Evolutionary conservation across 345 rosid genomes (phyloP), one percentile per base, ranked within the genome.

Genomic region (Mallotus nudiflorus): DNA sequence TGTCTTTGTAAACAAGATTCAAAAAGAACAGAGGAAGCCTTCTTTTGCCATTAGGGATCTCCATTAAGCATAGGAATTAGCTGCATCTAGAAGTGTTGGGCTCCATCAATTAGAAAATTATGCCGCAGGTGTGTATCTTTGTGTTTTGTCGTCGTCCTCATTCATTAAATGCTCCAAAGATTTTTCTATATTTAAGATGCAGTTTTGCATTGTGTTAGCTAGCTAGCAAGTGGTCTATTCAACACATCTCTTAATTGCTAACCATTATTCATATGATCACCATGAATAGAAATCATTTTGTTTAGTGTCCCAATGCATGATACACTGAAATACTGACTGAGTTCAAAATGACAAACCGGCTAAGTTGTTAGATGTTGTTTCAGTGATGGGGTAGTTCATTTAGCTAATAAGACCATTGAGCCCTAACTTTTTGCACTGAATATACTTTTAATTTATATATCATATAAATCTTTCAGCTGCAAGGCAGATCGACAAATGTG

Each of bases 1-100:
- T 48, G 45, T 59, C 65, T 42, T 52, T 64, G 67, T 65, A 29
- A 50, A 57, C 39, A 72, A 88, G 90, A 75, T 86, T 66, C 70
- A 75, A 68, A 78, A 70, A 58, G 81, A 79, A 51, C 73, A 42
- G 69, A 69, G 52, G 57, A 73, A 72, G 35, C 60, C 73, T 49
- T 28, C 74, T 37, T 56, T 76, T 25, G 58, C 62, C 59, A 65
- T 54, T n/a, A 67, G 79, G 69, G 51, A 66, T 68, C 69, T 70
- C 63, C 75, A 20, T 42, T 66, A 76, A 69, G 68, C 44, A 44
- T 75, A 80, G 75, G 25, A 56, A 70, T 59, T 52, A 33, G 72
- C 77, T 67, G 52, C 76, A 61, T 52, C 39, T 35, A 55, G 68
- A 71, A 67, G 44, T 61, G 13, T 12, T 19, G 62, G 69, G 20